Conservation (phyloP, 306 rosid genomes). For the Echinosophora koreensis region DNA sequence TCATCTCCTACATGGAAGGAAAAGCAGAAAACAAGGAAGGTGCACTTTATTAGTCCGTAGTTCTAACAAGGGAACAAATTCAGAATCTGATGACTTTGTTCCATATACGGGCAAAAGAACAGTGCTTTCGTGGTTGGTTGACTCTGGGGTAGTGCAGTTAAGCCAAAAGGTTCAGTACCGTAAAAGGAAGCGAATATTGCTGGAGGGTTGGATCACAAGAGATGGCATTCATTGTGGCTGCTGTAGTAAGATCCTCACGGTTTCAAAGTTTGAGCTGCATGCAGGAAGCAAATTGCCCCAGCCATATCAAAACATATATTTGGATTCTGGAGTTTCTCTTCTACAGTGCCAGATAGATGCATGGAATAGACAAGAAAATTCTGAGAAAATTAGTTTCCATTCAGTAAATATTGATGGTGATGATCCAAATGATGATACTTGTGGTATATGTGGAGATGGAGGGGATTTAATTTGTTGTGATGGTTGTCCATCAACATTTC, state of each 20-base stretch:
- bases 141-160: slow-evolving; percentile 69
- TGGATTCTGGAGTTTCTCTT: slow-evolving; percentile 92
- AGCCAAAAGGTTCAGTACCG: slow-evolving; percentile 91
- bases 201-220: slow-evolving; percentile 91
- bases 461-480: slow-evolving; percentile 94
- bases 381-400: slow-evolving; percentile 63
- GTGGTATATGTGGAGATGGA: slow-evolving; percentile 91
- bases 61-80: slow-evolving; percentile 67
- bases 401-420: slow-evolving; percentile 70
- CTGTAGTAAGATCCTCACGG: slow-evolving; percentile 87
- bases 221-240: slow-evolving; percentile 93
- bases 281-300: slow-evolving; percentile 89
- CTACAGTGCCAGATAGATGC: slow-evolving; percentile 88
- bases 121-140: slow-evolving; percentile 87
- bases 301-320: slow-evolving; percentile 83
- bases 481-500: slow-evolving; percentile 93
- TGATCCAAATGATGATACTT: slow-evolving; percentile 93
- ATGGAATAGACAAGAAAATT: slow-evolving; percentile 72
- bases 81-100: slow-evolving; percentile 78
- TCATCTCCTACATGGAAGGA: slow-evolving; percentile 67
- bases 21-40: slow-evolving; percentile 72
- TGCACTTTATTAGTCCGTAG: slow-evolving; percentile 79
- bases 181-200: slow-evolving; percentile 70
- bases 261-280: slow-evolving; percentile 87
- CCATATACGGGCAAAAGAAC: slow-evolving; percentile 82